phyloP scores from a whole-genome alignment of 352 stramenopile genomes.

The Blastocystis sp. region DNA sequence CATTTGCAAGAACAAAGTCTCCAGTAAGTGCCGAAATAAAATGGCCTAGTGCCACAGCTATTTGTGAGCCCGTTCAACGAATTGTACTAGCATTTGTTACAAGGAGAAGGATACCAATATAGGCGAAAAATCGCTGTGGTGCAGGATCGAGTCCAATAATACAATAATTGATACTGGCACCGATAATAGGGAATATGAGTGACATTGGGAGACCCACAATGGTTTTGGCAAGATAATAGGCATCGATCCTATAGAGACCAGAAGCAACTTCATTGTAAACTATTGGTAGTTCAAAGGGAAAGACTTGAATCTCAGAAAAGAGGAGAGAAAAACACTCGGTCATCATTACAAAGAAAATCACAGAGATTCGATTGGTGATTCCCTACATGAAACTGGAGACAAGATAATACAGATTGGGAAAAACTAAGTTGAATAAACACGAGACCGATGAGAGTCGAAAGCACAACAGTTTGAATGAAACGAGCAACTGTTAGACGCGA shows the following conservation, averaged over 20 bases:
- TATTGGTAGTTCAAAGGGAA: conserved; percentile 52
- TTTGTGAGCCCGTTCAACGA: background rate
- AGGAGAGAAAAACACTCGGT: conserved; percentile 47
- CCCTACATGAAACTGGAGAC: background rate
- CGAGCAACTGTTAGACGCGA: conserved; percentile 20
- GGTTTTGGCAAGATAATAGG: conserved; percentile 59
- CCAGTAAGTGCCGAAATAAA: conserved; percentile 54
- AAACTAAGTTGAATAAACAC: conserved; percentile 28
- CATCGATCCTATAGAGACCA: conserved; percentile 50
- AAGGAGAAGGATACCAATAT: conserved; percentile 38
- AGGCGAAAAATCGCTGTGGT: conserved; percentile 14
- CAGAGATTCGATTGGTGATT: conserved; percentile 52
- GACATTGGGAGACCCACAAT: conserved; percentile 34
- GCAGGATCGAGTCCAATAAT: conserved; percentile 48
- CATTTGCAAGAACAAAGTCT: conserved; percentile 40
- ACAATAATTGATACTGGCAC: conserved; percentile 42
- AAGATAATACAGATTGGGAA: background rate
- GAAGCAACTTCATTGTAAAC: conserved; percentile 58
- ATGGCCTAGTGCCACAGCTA: conserved; percentile 40
- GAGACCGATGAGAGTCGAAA: conserved; percentile 42
- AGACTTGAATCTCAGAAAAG: conserved; percentile 59
- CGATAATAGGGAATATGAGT: conserved; percentile 40
- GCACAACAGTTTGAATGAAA: conserved; percentile 48
- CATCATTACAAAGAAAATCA: conserved; percentile 62
- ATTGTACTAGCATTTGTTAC: conserved; percentile 56